Evolutionary conservation across 176 grass and related monocot species (phyloP).

Genomic region (Olyra latifolia): DNA sequence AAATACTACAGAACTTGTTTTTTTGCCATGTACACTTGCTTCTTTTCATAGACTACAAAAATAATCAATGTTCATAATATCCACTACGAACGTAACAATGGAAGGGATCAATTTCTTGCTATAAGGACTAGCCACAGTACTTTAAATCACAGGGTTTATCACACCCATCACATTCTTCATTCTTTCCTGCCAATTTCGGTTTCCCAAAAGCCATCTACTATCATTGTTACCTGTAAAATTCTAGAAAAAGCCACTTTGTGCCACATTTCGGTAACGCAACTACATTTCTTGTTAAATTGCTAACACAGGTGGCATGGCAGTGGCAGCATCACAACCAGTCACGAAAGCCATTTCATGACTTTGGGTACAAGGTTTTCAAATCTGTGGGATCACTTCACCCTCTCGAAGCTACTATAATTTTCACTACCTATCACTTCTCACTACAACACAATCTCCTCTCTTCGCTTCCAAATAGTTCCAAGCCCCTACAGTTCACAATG

Average conservation of each 20-base stretch:
- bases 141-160: not conserved
- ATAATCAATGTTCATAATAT: not conserved
- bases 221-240: not conserved
- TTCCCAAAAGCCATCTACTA: not conserved
- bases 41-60: not conserved
- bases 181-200: not conserved
- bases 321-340: not conserved
- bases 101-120: not conserved
- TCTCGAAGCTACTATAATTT: not conserved
- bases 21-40: not conserved
- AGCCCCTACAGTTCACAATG: not conserved
- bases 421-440: too few species aligned
- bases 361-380: not conserved
- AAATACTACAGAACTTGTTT: too few species aligned
- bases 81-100: not conserved
- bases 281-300: not conserved
- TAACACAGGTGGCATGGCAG: not conserved
- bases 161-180: not conserved
- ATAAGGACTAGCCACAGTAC: not conserved
- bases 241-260: not conserved
- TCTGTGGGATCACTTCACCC: not conserved
- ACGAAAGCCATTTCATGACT: not conserved
- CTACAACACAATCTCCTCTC: too few species aligned
- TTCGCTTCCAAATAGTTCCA: not conserved
- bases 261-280: not conserved